These are phyloP conservation scores for Asterophora lycoperdoides DNA, from an alignment of 768 basidiomycete species.

Conservation along the genomic window DNA sequence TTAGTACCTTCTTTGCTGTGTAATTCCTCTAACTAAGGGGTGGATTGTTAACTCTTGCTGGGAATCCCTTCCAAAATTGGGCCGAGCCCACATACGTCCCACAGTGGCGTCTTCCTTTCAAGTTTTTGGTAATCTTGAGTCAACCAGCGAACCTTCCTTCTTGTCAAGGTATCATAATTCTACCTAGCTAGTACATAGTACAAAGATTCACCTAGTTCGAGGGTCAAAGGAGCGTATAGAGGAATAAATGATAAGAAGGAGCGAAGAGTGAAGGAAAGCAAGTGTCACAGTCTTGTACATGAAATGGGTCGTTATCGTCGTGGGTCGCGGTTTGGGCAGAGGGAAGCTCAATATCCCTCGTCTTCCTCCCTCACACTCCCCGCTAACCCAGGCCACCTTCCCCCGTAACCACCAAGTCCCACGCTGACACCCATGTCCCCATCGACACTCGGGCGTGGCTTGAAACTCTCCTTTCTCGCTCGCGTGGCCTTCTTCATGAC, in stretches of 20 bases:
- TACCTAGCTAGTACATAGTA: constrained; percentile 12
- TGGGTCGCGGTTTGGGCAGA: neutral
- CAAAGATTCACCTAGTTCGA: constrained; percentile 2
- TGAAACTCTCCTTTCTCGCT: constrained; percentile 74
- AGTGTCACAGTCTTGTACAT: neutral
- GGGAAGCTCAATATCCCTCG: constrained; percentile 30
- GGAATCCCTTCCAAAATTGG: too few species aligned
- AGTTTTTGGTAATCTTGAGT: too few species aligned
- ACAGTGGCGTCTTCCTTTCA: too few species aligned
- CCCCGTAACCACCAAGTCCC: constrained; percentile 22
- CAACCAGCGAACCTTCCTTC: too few species aligned
- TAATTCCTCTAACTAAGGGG: too few species aligned
- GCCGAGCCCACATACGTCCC: too few species aligned
- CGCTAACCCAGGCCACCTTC: constrained; percentile 31
- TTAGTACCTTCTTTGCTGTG: too few species aligned
- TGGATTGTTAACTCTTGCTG: too few species aligned
- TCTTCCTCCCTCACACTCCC: constrained; percentile 47
- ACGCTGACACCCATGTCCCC: constrained; percentile 28
- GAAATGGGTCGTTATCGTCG: constrained; percentile 3
- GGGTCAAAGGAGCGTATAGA: neutral
- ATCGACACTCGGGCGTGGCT: constrained; percentile 73
- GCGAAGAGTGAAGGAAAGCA: neutral
- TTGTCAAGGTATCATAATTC: neutral
- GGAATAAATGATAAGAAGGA: constrained; percentile 2
- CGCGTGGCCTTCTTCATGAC: constrained; percentile 46